phyloP scores from a whole-genome alignment of 805 yeast species.

The Wickerhamiella musiphila region DNA sequence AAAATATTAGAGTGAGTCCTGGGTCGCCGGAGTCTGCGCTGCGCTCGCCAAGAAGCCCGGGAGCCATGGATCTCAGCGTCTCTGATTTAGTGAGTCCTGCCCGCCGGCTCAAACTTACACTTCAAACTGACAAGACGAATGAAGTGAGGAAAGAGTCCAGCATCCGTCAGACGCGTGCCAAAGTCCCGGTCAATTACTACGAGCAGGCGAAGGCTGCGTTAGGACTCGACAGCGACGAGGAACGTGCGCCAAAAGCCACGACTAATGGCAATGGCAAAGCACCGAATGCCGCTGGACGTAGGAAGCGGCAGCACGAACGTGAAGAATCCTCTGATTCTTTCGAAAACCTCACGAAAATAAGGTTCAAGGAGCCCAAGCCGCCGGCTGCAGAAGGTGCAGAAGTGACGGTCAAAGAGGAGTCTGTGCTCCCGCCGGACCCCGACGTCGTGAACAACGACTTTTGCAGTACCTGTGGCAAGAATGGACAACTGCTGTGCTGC shows the following conservation, averaged over 20 bases:
- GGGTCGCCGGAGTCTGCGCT: no score
- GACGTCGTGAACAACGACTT: conserved; percentile 79
- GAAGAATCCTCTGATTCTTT: no score
- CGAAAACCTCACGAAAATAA: no score
- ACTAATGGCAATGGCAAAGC: no score
- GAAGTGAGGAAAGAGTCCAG: conserved; percentile 8
- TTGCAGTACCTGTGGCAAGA: conserved; percentile 78
- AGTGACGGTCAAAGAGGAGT: not conserved
- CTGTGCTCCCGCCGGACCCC: no score
- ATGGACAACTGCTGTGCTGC: conserved; percentile 84
- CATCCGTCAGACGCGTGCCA: conserved; percentile 2
- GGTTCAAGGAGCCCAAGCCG: not conserved
- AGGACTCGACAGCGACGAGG: not conserved
- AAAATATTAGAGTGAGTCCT: no score
- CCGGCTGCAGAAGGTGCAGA: conserved; percentile 1
- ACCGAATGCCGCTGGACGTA: no score
- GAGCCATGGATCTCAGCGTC: no score
- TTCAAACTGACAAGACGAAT: conserved; percentile 11
- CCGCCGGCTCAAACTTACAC: conserved; percentile 11
- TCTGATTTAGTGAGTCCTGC: not conserved
- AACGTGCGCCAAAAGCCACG: no score
- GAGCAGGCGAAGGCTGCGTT: not conserved
- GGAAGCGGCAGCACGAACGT: no score
- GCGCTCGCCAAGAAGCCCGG: no score
- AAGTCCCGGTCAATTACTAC: conserved; percentile 1